Evolutionary conservation across 2,329 filamentous ascomycete genomes (phyloP).

Genomic region (Sporothrix curviconia): DNA sequence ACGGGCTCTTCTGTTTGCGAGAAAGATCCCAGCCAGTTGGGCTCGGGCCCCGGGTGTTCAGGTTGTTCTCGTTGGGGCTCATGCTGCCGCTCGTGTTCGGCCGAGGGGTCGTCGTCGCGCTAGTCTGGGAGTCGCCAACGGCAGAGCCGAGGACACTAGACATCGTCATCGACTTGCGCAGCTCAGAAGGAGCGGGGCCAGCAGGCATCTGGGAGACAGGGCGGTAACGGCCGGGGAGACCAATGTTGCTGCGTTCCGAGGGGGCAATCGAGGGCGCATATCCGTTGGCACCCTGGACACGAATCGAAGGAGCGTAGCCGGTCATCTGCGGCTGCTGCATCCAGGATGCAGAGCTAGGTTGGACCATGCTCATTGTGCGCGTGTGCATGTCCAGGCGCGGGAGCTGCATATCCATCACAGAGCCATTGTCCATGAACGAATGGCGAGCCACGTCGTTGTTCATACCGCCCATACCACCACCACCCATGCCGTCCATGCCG

Average conservation of each 20-base stretch:
- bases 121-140: slow-evolving; percentile 11
- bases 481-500: slow-evolving; percentile 45
- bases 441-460: slow-evolving; percentile 31
- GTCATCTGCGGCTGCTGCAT: slow-evolving; percentile 39
- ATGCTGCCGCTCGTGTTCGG: slow-evolving; percentile 8
- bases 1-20: slow-evolving; percentile 31
- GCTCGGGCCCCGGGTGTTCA: slow-evolving; percentile 1
- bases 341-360: slow-evolving; percentile 57
- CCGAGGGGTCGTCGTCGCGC: slow-evolving; percentile 5
- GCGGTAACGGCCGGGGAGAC: slow-evolving; percentile 81
- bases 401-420: slow-evolving; percentile 34
- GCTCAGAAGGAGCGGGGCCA: slow-evolving; percentile 25
- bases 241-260: slow-evolving; percentile 90
- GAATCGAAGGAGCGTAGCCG: slow-evolving; percentile 46
- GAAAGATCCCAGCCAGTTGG: slow-evolving; percentile 23
- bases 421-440: slow-evolving; percentile 41
- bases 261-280: slow-evolving; percentile 92
- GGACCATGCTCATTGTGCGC: slow-evolving; percentile 79
- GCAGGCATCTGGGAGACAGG: slow-evolving; percentile 65
- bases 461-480: slow-evolving; percentile 26
- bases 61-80: slow-evolving; percentile 3
- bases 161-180: slow-evolving; percentile 37
- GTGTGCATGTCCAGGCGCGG: slow-evolving; percentile 40
- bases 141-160: slow-evolving; percentile 30
- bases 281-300: slow-evolving; percentile 41